Conservation (phyloP, 345 rosid genomes). For the Rhizophora mangle region DNA sequence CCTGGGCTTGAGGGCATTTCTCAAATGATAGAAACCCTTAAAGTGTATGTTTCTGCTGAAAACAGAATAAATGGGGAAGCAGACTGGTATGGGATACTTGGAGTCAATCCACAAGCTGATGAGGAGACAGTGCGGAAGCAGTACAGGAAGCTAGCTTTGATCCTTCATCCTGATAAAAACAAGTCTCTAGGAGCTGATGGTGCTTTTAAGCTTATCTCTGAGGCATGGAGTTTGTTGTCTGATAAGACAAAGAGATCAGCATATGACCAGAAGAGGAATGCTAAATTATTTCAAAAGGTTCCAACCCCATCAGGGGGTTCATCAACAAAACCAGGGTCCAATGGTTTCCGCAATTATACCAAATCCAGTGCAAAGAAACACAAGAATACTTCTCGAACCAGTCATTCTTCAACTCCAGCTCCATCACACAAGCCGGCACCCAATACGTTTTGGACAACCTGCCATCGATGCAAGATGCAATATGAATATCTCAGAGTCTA, state of each 20-base stretch:
- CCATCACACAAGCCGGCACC: slow-evolving; percentile 27
- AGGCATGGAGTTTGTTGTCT: slow-evolving; percentile 64
- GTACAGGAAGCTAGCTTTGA: slow-evolving; percentile 59
- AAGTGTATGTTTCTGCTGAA: slow-evolving; percentile 65
- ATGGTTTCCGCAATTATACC: slow-evolving; percentile 40
- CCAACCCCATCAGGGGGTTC: slow-evolving; percentile 37
- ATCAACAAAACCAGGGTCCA: slow-evolving; percentile 30
- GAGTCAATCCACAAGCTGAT: slow-evolving; percentile 51
- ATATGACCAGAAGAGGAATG: slow-evolving; percentile 51
- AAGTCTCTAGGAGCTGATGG: slow-evolving; percentile 81
- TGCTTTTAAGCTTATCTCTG: slow-evolving; percentile 51
- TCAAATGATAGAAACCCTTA: slow-evolving; percentile 55
- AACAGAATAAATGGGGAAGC: slow-evolving; percentile 56
- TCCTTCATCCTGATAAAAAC: slow-evolving; percentile 92
- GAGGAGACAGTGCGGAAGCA: slow-evolving; percentile 66
- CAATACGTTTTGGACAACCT: slow-evolving; percentile 46
- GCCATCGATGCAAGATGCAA: slow-evolving; percentile 45
- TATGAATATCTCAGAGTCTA: slow-evolving; percentile 43
- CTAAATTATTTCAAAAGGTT: slow-evolving; percentile 34
- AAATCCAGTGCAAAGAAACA: slow-evolving; percentile 26
- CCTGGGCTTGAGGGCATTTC: slow-evolving; percentile 69
- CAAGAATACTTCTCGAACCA: slow-evolving; percentile 17
- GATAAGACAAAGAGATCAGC: slow-evolving; percentile 57
- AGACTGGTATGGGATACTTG: slow-evolving; percentile 80
- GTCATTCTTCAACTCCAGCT: slow-evolving; percentile 16